Evolutionary conservation across 306 rosid genomes (phyloP).

Genomic region (Potentilla sterilis): DNA sequence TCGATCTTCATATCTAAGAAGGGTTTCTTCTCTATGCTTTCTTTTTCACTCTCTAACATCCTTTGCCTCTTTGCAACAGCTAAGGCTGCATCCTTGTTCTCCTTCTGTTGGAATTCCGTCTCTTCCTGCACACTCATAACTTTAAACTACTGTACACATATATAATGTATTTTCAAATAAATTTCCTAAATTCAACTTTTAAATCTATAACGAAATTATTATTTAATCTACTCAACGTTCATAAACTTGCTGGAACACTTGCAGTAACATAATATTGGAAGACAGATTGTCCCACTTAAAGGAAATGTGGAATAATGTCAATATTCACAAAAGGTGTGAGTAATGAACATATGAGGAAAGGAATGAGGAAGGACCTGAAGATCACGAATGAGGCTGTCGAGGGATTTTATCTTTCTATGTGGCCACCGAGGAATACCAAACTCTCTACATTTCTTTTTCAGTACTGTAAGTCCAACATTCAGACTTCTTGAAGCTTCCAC

Average conservation of each 20-base stretch:
- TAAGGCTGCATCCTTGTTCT: conserved; percentile 56
- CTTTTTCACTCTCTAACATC: conserved; percentile 76
- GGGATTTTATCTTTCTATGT: conserved; percentile 90
- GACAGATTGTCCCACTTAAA: not conserved
- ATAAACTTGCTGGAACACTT: not conserved
- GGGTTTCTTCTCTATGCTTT: conserved; percentile 72
- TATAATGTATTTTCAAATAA: not conserved
- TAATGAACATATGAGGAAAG: not conserved
- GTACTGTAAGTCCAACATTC: conserved; percentile 81
- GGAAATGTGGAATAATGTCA: not conserved
- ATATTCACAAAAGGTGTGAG: not conserved
- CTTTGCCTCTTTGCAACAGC: conserved; percentile 65
- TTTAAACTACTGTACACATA: conserved; percentile 18
- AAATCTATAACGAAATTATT: not conserved
- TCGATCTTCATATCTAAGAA: conserved; percentile 71
- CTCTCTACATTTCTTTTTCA: conserved; percentile 88
- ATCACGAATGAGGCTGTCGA: conserved; percentile 77
- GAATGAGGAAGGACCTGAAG: conserved; percentile 61
- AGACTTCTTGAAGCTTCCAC: conserved; percentile 74
- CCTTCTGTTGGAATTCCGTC: conserved; percentile 51
- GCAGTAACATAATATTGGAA: not conserved
- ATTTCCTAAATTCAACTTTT: not conserved
- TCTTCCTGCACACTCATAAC: conserved; percentile 50
- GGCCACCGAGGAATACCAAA: conserved; percentile 95
- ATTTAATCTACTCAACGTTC: not conserved